Percentiles rank a stretch among this genome's conserved stretches.
Evolutionary conservation across 2,329 filamentous ascomycete genomes (phyloP).

Genomic region (Phoma herbarum): DNA sequence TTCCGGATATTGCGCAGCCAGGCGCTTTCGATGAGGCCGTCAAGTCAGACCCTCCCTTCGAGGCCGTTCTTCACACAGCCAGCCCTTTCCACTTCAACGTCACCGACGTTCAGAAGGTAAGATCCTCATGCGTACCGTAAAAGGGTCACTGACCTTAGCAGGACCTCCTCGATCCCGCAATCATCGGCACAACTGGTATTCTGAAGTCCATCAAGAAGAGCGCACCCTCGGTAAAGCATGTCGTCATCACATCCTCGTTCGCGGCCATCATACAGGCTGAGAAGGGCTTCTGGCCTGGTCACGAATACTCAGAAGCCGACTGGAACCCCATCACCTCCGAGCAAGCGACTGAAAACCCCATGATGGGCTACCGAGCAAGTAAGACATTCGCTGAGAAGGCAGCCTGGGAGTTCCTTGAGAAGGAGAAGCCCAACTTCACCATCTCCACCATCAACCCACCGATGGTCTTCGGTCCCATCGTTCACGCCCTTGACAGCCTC

Average conservation of each 20-base stretch:
- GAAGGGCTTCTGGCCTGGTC: constrained; percentile 60
- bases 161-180: constrained; percentile 66
- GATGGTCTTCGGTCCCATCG: constrained; percentile 60
- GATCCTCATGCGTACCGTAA: constrained; percentile 14
- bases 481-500: constrained; percentile 68
- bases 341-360: constrained; percentile 56
- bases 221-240: constrained; percentile 73
- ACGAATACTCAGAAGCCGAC: constrained; percentile 63
- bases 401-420: constrained; percentile 62
- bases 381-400: constrained; percentile 70
- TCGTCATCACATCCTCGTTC: constrained; percentile 75
- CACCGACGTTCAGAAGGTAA: constrained; percentile 71
- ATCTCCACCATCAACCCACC: constrained; percentile 61
- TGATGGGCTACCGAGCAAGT: constrained; percentile 60
- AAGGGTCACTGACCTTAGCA: constrained; percentile 28
- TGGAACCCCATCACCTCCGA: constrained; percentile 67
- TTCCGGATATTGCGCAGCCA: constrained; percentile 75
- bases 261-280: constrained; percentile 68
- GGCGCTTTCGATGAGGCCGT: constrained; percentile 72
- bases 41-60: constrained; percentile 70
- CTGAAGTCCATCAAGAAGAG: constrained; percentile 68
- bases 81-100: constrained; percentile 77
- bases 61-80: constrained; percentile 65
- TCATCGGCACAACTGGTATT: constrained; percentile 71
- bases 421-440: constrained; percentile 61